Evolutionary conservation across 192 early-diverging fungal genomes (phyloP), one percentile per base, ranked within the genome.

Genomic region (Chytriomyces sp.): DNA sequence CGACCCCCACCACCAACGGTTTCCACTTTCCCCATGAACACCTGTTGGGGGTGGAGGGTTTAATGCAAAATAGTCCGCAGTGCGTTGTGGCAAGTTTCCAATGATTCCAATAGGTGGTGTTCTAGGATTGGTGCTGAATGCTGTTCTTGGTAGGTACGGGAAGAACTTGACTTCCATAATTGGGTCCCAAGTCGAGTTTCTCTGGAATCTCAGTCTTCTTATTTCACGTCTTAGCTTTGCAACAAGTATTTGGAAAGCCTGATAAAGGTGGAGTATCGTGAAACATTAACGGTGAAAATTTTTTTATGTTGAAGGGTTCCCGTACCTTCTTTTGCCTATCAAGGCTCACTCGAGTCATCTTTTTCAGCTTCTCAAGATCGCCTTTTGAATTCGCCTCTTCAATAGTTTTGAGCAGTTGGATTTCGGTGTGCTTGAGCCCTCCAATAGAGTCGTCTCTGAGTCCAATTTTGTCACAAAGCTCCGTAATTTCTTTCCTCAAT

Each of bases 1-100:
- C 31, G 61, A 63, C 28, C 79, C 81, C 81, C 81, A 83, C 81
- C 81, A 83, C 81, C 81, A 83, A 25, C 81, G 4, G 61, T 80
- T 80, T 25, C 81, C 81, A 44, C 81, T 83, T 22, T 83, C 81
- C 17, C 73, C 73, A 61, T 83, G 81, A 52, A 80, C 80, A 22
- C 81, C 81, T 38, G 81, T 83, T 19, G 81, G 75, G 2, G 78
- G 78, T 38, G 81, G 81, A 0, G 81, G 81, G 57, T 83, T 83
- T 28, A 83, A 38, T 7, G 78, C 72, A 67, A 83, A 83, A 63
- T 75, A 74, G 39, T 83, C 81, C 10, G 72, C 52, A 8, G 81
- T 66, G 1, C 76, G 65, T 25, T 66, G 67, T 3, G 73, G 76
- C 19, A 81, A 49, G 56, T 81, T 81, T 30, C 79, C 79, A 44